phyloP scores from a whole-genome alignment of 140 eudicot genomes.

The Senecio squalidus region DNA sequence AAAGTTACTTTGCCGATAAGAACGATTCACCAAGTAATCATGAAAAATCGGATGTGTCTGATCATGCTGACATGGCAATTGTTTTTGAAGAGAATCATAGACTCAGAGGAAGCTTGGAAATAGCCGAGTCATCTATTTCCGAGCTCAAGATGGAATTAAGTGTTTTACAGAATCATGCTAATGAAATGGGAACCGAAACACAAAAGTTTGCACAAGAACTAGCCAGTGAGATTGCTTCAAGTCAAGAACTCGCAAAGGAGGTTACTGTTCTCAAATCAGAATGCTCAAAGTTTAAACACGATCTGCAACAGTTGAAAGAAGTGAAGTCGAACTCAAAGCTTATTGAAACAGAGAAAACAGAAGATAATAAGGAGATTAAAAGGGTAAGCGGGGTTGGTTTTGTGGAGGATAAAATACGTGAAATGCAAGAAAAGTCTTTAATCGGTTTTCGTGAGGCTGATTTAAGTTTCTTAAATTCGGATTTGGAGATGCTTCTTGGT shows the following conservation, averaged over 20 bases:
- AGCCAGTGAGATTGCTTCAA: constrained; percentile 50
- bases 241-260: constrained; percentile 62
- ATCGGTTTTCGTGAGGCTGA: constrained; percentile 43
- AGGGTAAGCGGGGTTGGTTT: constrained; percentile 23
- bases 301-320: constrained; percentile 43
- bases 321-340: constrained; percentile 35
- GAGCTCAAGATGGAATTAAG: constrained; percentile 64
- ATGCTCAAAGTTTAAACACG: constrained; percentile 56
- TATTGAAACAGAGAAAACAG: constrained; percentile 9
- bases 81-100: constrained; percentile 59
- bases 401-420: constrained; percentile 50
- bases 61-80: constrained; percentile 39
- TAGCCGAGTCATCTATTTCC: constrained; percentile 69
- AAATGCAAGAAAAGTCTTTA: constrained; percentile 53
- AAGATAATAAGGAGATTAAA: constrained; percentile 30
- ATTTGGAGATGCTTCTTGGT: constrained; percentile 49
- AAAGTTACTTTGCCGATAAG: constrained; percentile 47
- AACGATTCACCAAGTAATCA: constrained; percentile 39
- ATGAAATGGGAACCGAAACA: constrained; percentile 61
- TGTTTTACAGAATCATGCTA: constrained; percentile 60
- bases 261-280: constrained; percentile 61
- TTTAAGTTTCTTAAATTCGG: constrained; percentile 39
- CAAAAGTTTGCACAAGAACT: constrained; percentile 51
- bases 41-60: constrained; percentile 46
- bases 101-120: constrained; percentile 68